Percentiles rank a stretch among this genome's conserved stretches.
Evolutionary conservation across 2,329 filamentous ascomycete species (phyloP).

Genomic region (Eutypella sp.): DNA sequence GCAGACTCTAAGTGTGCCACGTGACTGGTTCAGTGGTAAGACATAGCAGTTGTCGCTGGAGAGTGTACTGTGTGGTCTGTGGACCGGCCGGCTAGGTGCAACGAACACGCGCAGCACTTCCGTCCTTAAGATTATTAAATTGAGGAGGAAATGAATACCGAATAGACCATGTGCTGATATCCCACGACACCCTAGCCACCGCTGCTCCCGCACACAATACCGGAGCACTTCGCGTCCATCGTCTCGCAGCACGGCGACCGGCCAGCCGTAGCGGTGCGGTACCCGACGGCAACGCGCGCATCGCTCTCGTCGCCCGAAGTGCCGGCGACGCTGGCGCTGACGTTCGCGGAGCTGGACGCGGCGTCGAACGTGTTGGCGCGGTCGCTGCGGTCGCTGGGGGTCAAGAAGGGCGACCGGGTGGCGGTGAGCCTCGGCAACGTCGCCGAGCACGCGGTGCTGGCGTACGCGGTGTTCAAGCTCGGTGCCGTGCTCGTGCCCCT

Average conservation of each 20-base stretch:
- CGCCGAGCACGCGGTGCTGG: conserved; percentile 75
- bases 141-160: neutral
- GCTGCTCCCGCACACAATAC: conserved; percentile 63
- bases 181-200: conserved; percentile 46
- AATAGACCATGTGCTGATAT: no score
- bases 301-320: conserved; percentile 35
- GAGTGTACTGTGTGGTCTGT: neutral
- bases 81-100: no score
- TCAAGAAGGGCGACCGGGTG: conserved; percentile 77
- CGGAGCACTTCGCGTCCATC: conserved; percentile 64
- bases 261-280: conserved; percentile 50
- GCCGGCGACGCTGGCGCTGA: conserved; percentile 61
- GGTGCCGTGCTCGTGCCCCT: conserved; percentile 92
- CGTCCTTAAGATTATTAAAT: no score
- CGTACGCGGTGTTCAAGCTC: conserved; percentile 88
- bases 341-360: conserved; percentile 69
- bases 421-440: conserved; percentile 84
- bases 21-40: no score
- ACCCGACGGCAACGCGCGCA: conserved; percentile 28
- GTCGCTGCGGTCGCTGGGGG: conserved; percentile 64
- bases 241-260: conserved; percentile 61
- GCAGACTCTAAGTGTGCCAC: no score
- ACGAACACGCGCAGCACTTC: no score
- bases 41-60: no score
- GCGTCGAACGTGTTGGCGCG: conserved; percentile 71